A percentile compares a stretch with the other conserved stretches of the same genome.
These are phyloP conservation scores for Austroboletus eburneus DNA, from an alignment of 768 basidiomycete species.

Conservation along the genomic window DNA sequence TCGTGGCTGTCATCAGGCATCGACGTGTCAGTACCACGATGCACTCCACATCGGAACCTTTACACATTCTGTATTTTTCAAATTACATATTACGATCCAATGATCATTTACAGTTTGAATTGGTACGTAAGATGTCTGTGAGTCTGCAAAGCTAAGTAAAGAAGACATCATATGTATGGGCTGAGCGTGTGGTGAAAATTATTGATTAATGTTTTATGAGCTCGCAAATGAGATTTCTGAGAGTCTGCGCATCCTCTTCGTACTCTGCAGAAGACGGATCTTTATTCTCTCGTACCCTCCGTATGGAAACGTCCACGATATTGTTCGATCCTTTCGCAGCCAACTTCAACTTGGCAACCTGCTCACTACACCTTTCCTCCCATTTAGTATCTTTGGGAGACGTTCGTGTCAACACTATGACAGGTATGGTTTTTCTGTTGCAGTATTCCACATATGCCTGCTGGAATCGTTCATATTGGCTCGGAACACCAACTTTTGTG, in stretches of 20 bases:
- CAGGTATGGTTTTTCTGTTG: conserved; percentile 15
- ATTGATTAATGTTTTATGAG: too few species aligned
- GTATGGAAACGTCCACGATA: conserved; percentile 1
- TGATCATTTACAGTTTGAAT: too few species aligned
- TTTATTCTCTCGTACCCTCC: conserved; percentile 11
- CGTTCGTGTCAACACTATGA: conserved; percentile 19
- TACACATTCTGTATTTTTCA: too few species aligned
- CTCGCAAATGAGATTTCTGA: conserved; percentile 11
- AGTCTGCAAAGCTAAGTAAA: too few species aligned
- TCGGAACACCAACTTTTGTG: conserved; percentile 4
- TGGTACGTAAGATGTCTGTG: too few species aligned
- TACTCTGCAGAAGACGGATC: conserved; percentile 8
- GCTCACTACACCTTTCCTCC: conserved; percentile 12
- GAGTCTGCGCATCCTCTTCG: conserved; percentile 12
- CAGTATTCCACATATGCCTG: conserved; percentile 25
- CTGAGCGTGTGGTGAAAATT: too few species aligned
- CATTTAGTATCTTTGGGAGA: conserved; percentile 7
- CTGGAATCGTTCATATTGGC: conserved; percentile 19
- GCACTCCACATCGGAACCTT: too few species aligned
- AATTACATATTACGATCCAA: too few species aligned
- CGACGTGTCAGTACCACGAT: too few species aligned
- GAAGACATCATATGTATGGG: too few species aligned
- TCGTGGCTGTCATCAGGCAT: too few species aligned
- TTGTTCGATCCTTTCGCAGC: not conserved
- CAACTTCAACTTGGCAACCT: conserved; percentile 11